phyloP scores from a whole-genome alignment of 2,329 filamentous ascomycete genomes.

The Phaeosphaeriaceae sp. region DNA sequence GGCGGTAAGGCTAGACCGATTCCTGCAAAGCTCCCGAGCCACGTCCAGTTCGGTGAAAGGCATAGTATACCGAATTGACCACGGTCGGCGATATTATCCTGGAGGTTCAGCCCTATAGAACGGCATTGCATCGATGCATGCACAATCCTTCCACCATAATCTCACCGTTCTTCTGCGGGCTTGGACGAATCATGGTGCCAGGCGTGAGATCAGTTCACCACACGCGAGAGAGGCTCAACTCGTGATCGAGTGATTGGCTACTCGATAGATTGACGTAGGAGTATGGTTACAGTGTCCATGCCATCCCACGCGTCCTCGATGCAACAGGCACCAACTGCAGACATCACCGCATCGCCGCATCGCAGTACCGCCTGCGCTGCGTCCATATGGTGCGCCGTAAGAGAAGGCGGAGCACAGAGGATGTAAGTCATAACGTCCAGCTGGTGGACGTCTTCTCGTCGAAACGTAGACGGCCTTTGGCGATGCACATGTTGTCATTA shows the following conservation, averaged over 20 bases:
- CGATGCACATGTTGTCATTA: not conserved
- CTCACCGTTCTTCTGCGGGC: slow-evolving; percentile 34
- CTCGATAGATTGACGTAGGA: not conserved
- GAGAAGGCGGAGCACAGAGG: not conserved
- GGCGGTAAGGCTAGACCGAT: not conserved
- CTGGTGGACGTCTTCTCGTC: not conserved
- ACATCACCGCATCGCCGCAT: not conserved
- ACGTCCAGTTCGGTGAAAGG: not conserved
- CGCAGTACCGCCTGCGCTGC: not conserved
- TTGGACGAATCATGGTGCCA: slow-evolving; percentile 17
- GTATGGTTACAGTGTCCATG: not conserved
- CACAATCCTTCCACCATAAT: slow-evolving; percentile 21
- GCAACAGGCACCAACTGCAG: not conserved
- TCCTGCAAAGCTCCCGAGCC: not conserved
- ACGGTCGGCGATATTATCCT: slow-evolving; percentile 19
- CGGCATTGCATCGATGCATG: slow-evolving; percentile 15
- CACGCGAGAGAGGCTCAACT: not conserved
- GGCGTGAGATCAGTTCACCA: not conserved
- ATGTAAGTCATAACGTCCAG: not conserved
- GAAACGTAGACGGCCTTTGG: not conserved
- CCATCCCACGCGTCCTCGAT: not conserved
- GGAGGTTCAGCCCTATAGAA: slow-evolving; percentile 34
- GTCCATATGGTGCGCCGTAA: not conserved
- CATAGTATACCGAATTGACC: not conserved
- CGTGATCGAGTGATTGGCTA: not conserved